Evolutionary conservation across 768 basidiomycete species (phyloP).

Genomic region (Aureoboletus auriporus): DNA sequence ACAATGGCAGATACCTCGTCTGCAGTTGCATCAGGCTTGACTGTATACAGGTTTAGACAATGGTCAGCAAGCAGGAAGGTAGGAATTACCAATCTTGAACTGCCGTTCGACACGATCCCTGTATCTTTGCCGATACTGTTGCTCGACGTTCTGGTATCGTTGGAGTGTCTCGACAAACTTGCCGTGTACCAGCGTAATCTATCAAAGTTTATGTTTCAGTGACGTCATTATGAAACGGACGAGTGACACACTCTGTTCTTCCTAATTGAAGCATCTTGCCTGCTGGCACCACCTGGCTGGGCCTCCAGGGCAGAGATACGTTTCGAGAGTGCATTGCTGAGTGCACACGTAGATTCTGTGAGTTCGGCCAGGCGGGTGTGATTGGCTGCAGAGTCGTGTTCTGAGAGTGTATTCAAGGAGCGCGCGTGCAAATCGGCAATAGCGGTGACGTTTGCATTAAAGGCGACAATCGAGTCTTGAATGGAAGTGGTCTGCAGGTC

Average conservation of each 20-base stretch:
- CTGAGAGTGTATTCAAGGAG: constrained; percentile 47
- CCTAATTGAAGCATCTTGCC: constrained; percentile 44
- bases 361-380: constrained; percentile 52
- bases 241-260: constrained; percentile 29
- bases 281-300: constrained; percentile 29
- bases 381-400: constrained; percentile 38
- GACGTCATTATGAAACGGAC: not conserved
- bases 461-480: constrained; percentile 42
- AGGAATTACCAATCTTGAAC: constrained; percentile 62
- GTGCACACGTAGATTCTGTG: constrained; percentile 53
- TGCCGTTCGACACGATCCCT: constrained; percentile 70
- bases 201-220: not conserved
- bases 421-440: constrained; percentile 49
- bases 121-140: constrained; percentile 60
- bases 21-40: constrained; percentile 82
- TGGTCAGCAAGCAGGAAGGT: not conserved
- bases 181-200: constrained; percentile 58
- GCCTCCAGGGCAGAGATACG: constrained; percentile 56
- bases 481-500: constrained; percentile 42
- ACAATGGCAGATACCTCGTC: constrained; percentile 73
- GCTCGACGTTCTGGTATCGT: constrained; percentile 73
- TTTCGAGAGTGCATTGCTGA: constrained; percentile 54
- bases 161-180: constrained; percentile 77
- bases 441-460: constrained; percentile 42
- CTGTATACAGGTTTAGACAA: constrained; percentile 33